These are phyloP conservation scores for Potentilla sterilis DNA, from an alignment of 306 rosid species.

Conservation along the genomic window DNA sequence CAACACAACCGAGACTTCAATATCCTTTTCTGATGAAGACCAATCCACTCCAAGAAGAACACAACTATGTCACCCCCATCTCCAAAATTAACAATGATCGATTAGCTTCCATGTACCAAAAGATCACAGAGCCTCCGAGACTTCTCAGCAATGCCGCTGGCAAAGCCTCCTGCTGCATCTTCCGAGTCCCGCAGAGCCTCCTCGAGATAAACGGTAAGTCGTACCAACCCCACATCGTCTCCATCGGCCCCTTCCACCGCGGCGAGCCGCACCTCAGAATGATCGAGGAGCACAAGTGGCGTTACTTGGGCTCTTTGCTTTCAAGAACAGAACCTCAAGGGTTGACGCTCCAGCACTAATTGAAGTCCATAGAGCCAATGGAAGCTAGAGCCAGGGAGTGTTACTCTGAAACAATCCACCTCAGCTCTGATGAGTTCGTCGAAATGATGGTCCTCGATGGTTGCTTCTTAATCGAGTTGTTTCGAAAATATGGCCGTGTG, in stretches of 20 bases:
- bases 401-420: constrained; percentile 45
- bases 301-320: constrained; percentile 42
- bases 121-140: constrained; percentile 46
- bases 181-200: constrained; percentile 50
- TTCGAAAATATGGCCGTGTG: constrained; percentile 31
- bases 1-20: background rate
- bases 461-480: constrained; percentile 56
- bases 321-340: constrained; percentile 30
- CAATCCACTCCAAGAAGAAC: constrained; percentile 17
- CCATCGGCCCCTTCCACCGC: constrained; percentile 67
- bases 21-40: constrained; percentile 15
- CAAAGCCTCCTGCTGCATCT: constrained; percentile 48
- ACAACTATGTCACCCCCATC: constrained; percentile 22
- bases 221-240: constrained; percentile 57
- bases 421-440: constrained; percentile 34
- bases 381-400: constrained; percentile 51
- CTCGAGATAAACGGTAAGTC: constrained; percentile 44
- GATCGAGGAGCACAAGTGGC: constrained; percentile 66
- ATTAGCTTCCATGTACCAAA: constrained; percentile 35
- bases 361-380: constrained; percentile 24
- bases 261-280: constrained; percentile 38
- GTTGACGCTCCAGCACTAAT: constrained; percentile 1
- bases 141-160: constrained; percentile 48
- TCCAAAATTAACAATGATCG: constrained; percentile 34
- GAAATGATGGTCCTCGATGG: constrained; percentile 69